A percentile compares a stretch with the other conserved stretches of the same genome.
Evolutionary conservation across 2,329 filamentous ascomycete genomes (phyloP).

Genomic region (Chalara sp.): DNA sequence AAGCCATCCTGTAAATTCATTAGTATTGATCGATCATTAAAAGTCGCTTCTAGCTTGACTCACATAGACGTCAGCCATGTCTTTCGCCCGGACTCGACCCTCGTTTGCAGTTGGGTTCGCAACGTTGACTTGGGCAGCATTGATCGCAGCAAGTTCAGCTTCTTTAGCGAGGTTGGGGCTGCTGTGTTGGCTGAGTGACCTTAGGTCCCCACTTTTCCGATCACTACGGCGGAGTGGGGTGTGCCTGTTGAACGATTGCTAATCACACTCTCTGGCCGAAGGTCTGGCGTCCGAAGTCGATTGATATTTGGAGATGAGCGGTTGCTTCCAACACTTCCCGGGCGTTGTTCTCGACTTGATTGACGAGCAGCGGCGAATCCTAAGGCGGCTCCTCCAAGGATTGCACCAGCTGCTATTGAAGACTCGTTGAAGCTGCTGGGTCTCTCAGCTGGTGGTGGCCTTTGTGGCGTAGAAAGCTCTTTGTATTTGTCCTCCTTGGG

Average conservation of each 20-base stretch:
- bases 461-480: slow-evolving; percentile 17
- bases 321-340: slow-evolving; percentile 20
- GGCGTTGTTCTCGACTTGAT: slow-evolving; percentile 23
- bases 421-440: slow-evolving; percentile 15
- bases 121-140: slow-evolving; percentile 38
- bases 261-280: slow-evolving; percentile 55
- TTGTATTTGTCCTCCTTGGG: slow-evolving; percentile 21
- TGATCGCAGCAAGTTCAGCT: slow-evolving; percentile 39
- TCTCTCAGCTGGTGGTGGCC: slow-evolving; percentile 17
- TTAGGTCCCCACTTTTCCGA: slow-evolving; percentile 64
- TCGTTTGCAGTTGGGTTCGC: slow-evolving; percentile 78
- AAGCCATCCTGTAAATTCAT: slow-evolving; percentile 66
- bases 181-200: slow-evolving; percentile 48
- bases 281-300: slow-evolving; percentile 28
- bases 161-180: slow-evolving; percentile 31
- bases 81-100: slow-evolving; percentile 75
- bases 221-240: slow-evolving; percentile 67
- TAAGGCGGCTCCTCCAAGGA: slow-evolving; percentile 18
- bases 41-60: slow-evolving; percentile 37
- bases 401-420: slow-evolving; percentile 17
- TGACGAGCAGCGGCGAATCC: slow-evolving; percentile 24
- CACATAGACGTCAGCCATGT: slow-evolving; percentile 93
- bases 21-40: slow-evolving; percentile 14
- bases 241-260: slow-evolving; percentile 50
- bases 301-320: slow-evolving; percentile 24